Evolutionary conservation across 2,329 filamentous ascomycete species (phyloP).

Genomic region (Conoideocrella luteorostrata): DNA sequence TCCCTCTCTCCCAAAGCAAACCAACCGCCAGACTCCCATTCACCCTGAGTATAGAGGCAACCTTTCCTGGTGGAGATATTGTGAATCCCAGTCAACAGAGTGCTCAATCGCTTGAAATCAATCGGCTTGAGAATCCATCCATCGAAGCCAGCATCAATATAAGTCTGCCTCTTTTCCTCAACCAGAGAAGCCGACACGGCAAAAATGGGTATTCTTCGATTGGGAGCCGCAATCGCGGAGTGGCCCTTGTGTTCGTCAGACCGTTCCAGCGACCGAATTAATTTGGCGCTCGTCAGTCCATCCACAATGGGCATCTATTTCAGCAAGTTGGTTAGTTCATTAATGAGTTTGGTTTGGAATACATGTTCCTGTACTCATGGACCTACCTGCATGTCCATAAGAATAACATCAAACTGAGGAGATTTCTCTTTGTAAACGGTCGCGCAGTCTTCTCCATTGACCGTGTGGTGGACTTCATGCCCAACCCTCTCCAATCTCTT

Average conservation of each 20-base stretch:
- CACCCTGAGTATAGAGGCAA: conserved; percentile 63
- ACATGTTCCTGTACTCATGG: no score
- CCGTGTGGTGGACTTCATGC: conserved; percentile 63
- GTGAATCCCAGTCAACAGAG: conserved; percentile 63
- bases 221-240: conserved; percentile 51
- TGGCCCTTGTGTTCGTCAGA: conserved; percentile 38
- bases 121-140: conserved; percentile 89
- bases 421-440: conserved; percentile 59
- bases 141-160: conserved; percentile 75
- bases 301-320: conserved; percentile 88
- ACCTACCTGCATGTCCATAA: conserved; percentile 90
- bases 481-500: conserved; percentile 74
- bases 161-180: conserved; percentile 61
- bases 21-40: conserved; percentile 87
- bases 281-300: conserved; percentile 72
- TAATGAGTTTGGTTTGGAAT: no score
- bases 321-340: background rate
- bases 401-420: conserved; percentile 63
- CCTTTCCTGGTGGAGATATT: conserved; percentile 49
- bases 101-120: conserved; percentile 67
- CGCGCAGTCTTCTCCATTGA: conserved; percentile 82
- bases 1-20: conserved; percentile 37
- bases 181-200: conserved; percentile 79
- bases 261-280: conserved; percentile 71
- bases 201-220: conserved; percentile 71